Evolutionary conservation across 805 yeast species (phyloP).

Genomic region (Suhomyces emberorum): DNA sequence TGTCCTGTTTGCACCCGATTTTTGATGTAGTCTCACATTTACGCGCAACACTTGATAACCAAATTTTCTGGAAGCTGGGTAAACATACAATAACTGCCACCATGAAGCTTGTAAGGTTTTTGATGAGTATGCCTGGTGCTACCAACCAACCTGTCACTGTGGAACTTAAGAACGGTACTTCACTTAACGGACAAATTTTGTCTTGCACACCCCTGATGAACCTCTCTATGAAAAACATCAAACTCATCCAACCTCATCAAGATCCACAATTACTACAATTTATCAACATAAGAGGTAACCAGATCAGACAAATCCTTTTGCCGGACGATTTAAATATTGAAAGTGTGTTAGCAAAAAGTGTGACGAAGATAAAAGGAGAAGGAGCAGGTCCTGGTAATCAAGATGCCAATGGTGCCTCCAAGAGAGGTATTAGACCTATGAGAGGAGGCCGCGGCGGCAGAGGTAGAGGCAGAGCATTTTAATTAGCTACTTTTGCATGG

Average conservation of each 20-base stretch:
- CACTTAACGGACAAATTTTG: slow-evolving; percentile 77
- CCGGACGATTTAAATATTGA: slow-evolving; percentile 86
- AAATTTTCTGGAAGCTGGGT: too few species aligned
- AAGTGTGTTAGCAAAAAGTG: slow-evolving; percentile 51
- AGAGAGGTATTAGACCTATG: slow-evolving; percentile 12
- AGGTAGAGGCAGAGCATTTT: slow-evolving; percentile 11
- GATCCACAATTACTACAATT: slow-evolving; percentile 70
- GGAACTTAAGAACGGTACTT: slow-evolving; percentile 87
- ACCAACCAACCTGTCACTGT: slow-evolving; percentile 84
- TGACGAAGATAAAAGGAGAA: slow-evolving; percentile 38
- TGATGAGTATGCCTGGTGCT: slow-evolving; percentile 66
- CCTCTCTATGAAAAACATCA: slow-evolving; percentile 74
- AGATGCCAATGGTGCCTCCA: slow-evolving; percentile 6
- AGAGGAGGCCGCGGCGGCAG: slow-evolving; percentile 19
- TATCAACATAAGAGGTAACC: slow-evolving; percentile 85
- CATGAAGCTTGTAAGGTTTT: slow-evolving; percentile 70
- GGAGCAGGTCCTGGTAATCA: slow-evolving; percentile 41
- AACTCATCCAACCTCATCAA: slow-evolving; percentile 68
- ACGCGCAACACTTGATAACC: too few species aligned
- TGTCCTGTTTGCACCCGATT: too few species aligned
- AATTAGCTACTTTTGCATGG: not conserved
- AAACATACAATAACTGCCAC: too few species aligned
- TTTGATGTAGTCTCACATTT: too few species aligned
- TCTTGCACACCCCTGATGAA: slow-evolving; percentile 92
- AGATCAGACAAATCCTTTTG: slow-evolving; percentile 73